A percentile compares a stretch with the other conserved stretches of the same genome.
Evolutionary conservation across 75 land plant genomes (phyloP).

Genomic region (Cunninghamia lanceolata): DNA sequence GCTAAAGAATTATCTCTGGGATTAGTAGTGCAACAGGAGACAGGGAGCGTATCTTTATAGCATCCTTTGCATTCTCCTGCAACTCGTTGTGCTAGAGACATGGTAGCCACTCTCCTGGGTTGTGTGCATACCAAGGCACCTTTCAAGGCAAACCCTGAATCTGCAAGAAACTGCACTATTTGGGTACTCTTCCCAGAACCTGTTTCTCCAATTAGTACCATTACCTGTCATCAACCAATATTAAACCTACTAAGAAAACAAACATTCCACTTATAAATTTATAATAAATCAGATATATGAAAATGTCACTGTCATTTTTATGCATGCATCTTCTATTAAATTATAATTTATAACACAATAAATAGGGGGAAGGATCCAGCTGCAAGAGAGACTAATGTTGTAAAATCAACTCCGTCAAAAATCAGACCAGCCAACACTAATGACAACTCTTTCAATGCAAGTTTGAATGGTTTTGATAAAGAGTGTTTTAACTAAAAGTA

Average conservation of each 20-base stretch:
- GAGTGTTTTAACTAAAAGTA: no score
- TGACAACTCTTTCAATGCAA: no score
- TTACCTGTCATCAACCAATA: conserved; percentile 36
- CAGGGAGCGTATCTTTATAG: conserved; percentile 28
- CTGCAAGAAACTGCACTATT: conserved; percentile 74
- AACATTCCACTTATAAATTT: not conserved
- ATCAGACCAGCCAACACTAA: no score
- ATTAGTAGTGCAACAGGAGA: conserved; percentile 36
- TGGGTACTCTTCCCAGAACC: conserved; percentile 95
- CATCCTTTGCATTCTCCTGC: conserved; percentile 63
- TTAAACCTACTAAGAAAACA: not conserved
- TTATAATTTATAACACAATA: not conserved
- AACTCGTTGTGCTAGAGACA: conserved; percentile 64
- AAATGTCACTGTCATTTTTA: not conserved
- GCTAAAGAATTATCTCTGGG: conserved; percentile 24
- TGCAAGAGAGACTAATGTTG: not conserved
- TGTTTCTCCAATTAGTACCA: conserved; percentile 81
- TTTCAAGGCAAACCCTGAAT: conserved; percentile 48
- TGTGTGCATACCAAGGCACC: conserved; percentile 81
- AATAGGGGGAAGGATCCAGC: not conserved
- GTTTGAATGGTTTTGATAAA: no score
- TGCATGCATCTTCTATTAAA: not conserved
- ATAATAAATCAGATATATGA: not conserved
- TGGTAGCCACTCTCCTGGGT: conserved; percentile 77
- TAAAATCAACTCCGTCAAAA: no score